These are phyloP conservation scores for Excoecaria agallocha DNA, from an alignment of 345 rosid species.

Conservation along the genomic window DNA sequence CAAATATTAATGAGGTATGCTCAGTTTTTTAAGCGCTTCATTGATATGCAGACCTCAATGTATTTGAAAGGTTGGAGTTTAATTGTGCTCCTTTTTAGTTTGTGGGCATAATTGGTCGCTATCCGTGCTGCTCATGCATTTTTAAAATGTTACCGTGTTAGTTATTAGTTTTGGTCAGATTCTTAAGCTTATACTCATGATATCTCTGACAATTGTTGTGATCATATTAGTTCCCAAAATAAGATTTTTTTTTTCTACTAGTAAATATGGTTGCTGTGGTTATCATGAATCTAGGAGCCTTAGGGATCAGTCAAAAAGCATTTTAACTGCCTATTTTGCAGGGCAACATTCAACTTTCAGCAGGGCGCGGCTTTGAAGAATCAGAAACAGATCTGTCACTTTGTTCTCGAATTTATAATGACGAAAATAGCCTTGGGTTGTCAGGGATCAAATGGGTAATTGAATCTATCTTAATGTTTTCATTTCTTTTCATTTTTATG, in stretches of 20 bases:
- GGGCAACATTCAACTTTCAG: conserved; percentile 38
- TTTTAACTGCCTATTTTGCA: conserved; percentile 21
- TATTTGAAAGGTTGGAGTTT: not conserved
- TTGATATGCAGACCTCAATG: not conserved
- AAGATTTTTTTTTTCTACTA: no score
- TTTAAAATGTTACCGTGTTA: not conserved
- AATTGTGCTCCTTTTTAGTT: not conserved
- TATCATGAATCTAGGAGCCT: not conserved
- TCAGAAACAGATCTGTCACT: conserved; percentile 42
- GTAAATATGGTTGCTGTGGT: not conserved
- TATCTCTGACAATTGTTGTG: not conserved
- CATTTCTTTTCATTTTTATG: no score
- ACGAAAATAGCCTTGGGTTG: conserved; percentile 84
- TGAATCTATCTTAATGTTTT: conserved; percentile 4
- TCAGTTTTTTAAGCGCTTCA: conserved; percentile 7
- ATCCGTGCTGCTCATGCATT: not conserved
- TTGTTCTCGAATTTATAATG: conserved; percentile 40
- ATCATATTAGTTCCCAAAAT: not conserved
- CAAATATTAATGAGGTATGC: conserved; percentile 41
- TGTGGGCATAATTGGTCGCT: not conserved
- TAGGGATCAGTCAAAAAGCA: not conserved
- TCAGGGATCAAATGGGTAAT: conserved; percentile 91
- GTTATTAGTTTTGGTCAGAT: not conserved
- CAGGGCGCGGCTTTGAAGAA: conserved; percentile 36
- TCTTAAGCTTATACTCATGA: not conserved